phyloP scores from a whole-genome alignment of 2,329 filamentous ascomycete species.

The Lachnellula subtilissima region DNA sequence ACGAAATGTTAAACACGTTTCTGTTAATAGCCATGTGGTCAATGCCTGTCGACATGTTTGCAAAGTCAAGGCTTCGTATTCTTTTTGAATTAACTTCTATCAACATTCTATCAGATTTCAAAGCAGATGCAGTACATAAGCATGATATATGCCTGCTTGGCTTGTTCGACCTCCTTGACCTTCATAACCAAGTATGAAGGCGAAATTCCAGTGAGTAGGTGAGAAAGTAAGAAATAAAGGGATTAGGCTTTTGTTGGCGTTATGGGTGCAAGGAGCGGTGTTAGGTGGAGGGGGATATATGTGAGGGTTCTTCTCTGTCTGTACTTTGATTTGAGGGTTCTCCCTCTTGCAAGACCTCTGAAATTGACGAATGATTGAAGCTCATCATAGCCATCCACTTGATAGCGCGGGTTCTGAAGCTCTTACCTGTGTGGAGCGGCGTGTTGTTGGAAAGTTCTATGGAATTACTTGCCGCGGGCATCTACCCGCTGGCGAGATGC shows the following conservation, averaged over 20 bases:
- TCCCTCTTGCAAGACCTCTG: slow-evolving; percentile 5
- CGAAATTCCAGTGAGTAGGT: slow-evolving; percentile 19
- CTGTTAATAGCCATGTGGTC: neutral
- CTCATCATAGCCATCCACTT: no score
- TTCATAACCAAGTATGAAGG: slow-evolving; percentile 20
- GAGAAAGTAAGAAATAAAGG: slow-evolving; percentile 15
- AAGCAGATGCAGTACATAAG: no score
- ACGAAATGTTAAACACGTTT: neutral
- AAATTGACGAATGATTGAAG: no score
- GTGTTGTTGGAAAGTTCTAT: neutral
- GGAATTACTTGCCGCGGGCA: no score
- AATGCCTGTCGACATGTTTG: neutral
- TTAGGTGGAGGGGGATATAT: slow-evolving; percentile 18
- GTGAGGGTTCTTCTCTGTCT: slow-evolving; percentile 29
- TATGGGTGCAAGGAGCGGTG: slow-evolving; percentile 25
- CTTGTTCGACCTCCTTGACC: no score
- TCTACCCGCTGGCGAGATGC: no score
- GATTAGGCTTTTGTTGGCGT: slow-evolving; percentile 19
- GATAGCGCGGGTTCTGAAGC: slow-evolving; percentile 22
- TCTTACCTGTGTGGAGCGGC: slow-evolving; percentile 25
- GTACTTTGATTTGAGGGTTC: slow-evolving; percentile 24
- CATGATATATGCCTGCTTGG: no score
- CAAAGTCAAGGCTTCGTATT: no score
- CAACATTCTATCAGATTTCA: no score
- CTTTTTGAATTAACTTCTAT: no score